Evolutionary conservation across 164 flowering plant species (phyloP).

Genomic region (Magnolia officinalis): DNA sequence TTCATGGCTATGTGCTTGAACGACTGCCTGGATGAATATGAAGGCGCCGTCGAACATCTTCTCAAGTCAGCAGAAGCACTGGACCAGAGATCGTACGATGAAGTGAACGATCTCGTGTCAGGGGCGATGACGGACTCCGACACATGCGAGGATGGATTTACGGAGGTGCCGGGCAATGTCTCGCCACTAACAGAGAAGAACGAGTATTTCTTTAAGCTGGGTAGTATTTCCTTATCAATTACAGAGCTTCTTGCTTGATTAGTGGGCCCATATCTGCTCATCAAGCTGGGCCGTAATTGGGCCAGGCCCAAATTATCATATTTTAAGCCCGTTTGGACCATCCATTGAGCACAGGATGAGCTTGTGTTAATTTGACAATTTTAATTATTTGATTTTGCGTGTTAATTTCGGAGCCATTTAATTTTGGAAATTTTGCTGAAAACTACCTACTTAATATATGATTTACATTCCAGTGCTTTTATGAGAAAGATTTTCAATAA

Average conservation of each 20-base stretch:
- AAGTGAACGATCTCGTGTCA: constrained; percentile 11
- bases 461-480: no score
- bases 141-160: constrained; percentile 21
- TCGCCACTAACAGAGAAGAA: constrained; percentile 20
- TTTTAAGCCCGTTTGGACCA: no score
- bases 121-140: constrained; percentile 29
- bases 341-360: no score
- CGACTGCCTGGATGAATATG: constrained; percentile 19
- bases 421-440: no score
- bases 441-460: no score
- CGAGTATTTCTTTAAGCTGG: constrained; percentile 8
- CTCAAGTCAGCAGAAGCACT: constrained; percentile 11
- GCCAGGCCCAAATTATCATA: no score
- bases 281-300: no score
- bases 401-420: no score
- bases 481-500: no score
- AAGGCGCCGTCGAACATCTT: constrained; percentile 19
- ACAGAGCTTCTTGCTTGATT: constrained; percentile 17
- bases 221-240: constrained; percentile 25
- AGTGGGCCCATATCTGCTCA: not conserved
- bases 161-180: constrained; percentile 2
- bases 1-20: constrained; percentile 5
- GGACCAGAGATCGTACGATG: not conserved
- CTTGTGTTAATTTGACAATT: no score
- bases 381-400: no score